Evolutionary conservation across 2,329 filamentous ascomycete species (phyloP), one percentile per base, ranked within the genome.

Genomic region (Davidsoniella eucalypti): DNA sequence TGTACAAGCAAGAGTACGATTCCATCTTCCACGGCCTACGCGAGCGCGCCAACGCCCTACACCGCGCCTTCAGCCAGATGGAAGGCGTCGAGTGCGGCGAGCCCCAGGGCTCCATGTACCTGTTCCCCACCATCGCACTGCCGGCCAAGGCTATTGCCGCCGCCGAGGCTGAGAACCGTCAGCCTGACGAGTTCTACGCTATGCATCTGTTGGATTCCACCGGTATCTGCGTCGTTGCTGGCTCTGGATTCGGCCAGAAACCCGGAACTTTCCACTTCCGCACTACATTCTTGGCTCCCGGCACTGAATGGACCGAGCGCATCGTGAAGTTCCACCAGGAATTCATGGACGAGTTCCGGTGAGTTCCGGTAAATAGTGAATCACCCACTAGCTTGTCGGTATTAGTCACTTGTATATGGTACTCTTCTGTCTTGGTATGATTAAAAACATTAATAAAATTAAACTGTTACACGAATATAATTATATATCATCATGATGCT

Each of bases 81-180:
- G 90, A 96, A 66, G 92, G 92, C 52, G 90, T 98, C 53, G 78
- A 88, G 64, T 94, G 88, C 67, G 83, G 84, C 59, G 74, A 79
- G 58, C 92, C 92, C 51, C 84, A 94, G 75, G 92, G 92, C 54
- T 82, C 84, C 63, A 98, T 98, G 92, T 98, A 98, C 70, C 83
- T 98, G 60, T 98, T 96, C 78, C 92, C 92, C 21, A 92, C 86
- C 58, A 94, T 98, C 67, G 78, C 71, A 33, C 71, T 98, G 21
- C 78, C 92, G 1, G 58, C 67, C 21, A 86, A 85, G 67, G 92
- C 87, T 39, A 67, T 81, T 55, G 80, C 82, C 56, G 85, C 84
- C 14, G 92, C 92, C 36, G 65, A 71, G 60, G 68, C 80, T 54
- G 84, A 87, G 63, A 79, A 78, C 59, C 83, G 84, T 61, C 70